Evolutionary conservation across 2,329 filamentous ascomycete genomes (phyloP).

Genomic region (Alternaria triticina): DNA sequence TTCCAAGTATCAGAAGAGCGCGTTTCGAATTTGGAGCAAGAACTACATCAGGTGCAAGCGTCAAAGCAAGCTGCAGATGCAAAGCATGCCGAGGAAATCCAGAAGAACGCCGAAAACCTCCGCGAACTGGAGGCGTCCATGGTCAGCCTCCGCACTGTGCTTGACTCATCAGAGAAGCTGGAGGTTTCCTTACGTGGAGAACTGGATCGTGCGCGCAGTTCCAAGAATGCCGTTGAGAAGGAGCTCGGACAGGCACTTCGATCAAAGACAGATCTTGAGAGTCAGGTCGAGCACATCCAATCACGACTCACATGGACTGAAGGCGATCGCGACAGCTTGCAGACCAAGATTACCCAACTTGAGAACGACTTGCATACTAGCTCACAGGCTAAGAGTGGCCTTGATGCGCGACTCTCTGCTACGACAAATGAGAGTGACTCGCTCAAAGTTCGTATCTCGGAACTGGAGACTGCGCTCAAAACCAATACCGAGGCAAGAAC

Average conservation of each 20-base stretch:
- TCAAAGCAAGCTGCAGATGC: constrained; percentile 22
- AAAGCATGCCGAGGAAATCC: constrained; percentile 14
- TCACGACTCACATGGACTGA: constrained; percentile 7
- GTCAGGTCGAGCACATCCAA: constrained; percentile 8
- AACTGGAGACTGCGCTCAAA: constrained; percentile 20
- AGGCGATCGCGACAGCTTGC: constrained; percentile 10
- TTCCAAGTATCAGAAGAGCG: constrained; percentile 28
- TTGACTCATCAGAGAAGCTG: constrained; percentile 24
- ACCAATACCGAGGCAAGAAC: constrained; percentile 7
- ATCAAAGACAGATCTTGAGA: constrained; percentile 18
- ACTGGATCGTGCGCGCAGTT: constrained; percentile 14
- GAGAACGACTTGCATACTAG: constrained; percentile 8
- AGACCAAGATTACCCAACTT: constrained; percentile 13
- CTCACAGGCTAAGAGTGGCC: constrained; percentile 4
- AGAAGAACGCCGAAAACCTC: constrained; percentile 28
- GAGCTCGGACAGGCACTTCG: constrained; percentile 11
- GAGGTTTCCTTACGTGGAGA: constrained; percentile 21
- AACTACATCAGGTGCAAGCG: constrained; percentile 24
- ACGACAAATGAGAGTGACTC: constrained; percentile 13
- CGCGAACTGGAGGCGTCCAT: constrained; percentile 32
- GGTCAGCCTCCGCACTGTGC: constrained; percentile 16
- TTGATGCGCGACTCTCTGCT: constrained; percentile 16
- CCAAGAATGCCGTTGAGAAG: constrained; percentile 17
- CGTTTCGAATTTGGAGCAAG: constrained; percentile 20
- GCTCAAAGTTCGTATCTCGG: constrained; percentile 15